Evolutionary conservation across 1,284 basidiomycete genomes (phyloP), one percentile per base, ranked within the genome.

Genomic region (Sanghuangporus baumii): DNA sequence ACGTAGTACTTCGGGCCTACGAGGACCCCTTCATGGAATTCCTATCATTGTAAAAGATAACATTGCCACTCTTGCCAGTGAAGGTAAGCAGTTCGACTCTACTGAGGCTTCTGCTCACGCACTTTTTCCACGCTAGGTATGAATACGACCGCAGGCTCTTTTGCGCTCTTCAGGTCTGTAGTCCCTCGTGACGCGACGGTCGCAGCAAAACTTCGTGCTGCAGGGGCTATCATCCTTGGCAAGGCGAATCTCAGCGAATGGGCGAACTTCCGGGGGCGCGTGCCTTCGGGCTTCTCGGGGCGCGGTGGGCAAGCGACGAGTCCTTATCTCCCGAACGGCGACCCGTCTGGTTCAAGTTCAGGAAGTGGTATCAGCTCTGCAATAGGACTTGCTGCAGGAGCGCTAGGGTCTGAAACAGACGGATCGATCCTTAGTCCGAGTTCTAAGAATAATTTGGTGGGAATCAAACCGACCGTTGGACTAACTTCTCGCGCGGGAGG

Each of bases 221-320:
- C 87, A 3, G 88, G 88, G 3, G 87, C 87, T 0, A 84, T 91
- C 66, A 77, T 90, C 16, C 75, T 90, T 26, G 86, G 62, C 7
- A 63, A 63, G 47, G 62, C 51, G 7, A 57, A 23, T 16, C 47
- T 66, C 23, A 52, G 23, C 37, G 52, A 54, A 54, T 67, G 57
- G 58, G 37, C 60, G n/a, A 51, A 50, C 55, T 51, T 54, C 55
- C 48, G 57, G 12, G 43, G 50, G 6, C 26, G 38, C 8, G 41
- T 63, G 18, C 59, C 73, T 1, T 74, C 74, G 0, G 78, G 76
- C 2, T 80, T 73, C 68, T 77, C 75, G 8, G 77, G 76, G 0
- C 71, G 77, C 11, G 78, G 75, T 2, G 78, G 78, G 2, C 77
- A 79, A 57, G 70, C 70, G 43, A 73, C 72, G 16, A 75, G 72